Conservation (phyloP, 2,329 filamentous ascomycete genomes). For the Stachybotrys echinatus region DNA sequence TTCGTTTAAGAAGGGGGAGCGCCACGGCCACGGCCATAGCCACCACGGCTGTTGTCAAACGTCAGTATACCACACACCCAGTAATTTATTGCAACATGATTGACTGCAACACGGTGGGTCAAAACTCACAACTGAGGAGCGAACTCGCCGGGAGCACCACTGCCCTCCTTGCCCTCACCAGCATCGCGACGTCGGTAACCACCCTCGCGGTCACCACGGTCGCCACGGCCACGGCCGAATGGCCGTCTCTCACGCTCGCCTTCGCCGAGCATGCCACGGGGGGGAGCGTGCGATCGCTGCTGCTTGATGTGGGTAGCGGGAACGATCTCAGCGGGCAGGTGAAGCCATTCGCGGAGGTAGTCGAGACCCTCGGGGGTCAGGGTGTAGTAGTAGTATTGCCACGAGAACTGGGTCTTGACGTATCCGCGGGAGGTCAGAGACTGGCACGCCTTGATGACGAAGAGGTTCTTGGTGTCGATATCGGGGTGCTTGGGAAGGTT, state of each 20-base stretch:
- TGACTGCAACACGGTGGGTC: background rate
- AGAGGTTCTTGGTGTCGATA: conserved; percentile 99
- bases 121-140: conserved; percentile 76
- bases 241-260: conserved; percentile 74
- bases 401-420: conserved; percentile 99
- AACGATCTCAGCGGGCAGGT: conserved; percentile 98
- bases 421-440: conserved; percentile 97
- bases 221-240: conserved; percentile 74
- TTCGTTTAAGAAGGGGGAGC: conserved; percentile 61
- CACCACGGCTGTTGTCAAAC: conserved; percentile 61
- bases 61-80: conserved; percentile 25
- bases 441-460: conserved; percentile 97
- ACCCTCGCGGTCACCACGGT: conserved; percentile 69
- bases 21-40: conserved; percentile 83
- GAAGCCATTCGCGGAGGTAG: conserved; percentile 99
- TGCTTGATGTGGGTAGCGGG: conserved; percentile 99
- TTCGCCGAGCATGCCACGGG: conserved; percentile 97
- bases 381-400: conserved; percentile 99
- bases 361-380: conserved; percentile 99
- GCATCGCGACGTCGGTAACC: conserved; percentile 89
- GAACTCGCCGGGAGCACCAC: conserved; percentile 87
- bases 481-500: conserved; percentile 96
- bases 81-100: background rate
- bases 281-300: conserved; percentile 96
- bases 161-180: conserved; percentile 84